Conservation (phyloP, 2,329 filamentous ascomycete genomes). For the Teratosphaeria viscida region DNA sequence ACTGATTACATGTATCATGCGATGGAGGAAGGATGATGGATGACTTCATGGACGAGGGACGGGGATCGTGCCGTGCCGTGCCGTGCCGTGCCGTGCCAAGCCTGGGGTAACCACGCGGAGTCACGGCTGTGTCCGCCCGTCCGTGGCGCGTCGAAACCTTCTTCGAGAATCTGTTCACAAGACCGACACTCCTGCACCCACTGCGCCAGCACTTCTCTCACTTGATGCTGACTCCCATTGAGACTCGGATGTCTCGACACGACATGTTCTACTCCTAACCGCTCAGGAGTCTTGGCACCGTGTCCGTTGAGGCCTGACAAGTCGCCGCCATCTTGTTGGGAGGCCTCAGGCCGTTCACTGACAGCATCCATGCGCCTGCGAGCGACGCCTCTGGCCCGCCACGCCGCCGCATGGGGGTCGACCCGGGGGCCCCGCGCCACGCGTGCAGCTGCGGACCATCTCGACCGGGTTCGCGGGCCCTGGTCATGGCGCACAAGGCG, state of each 20-base stretch:
- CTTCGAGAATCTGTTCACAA: neutral
- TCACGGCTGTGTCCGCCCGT: neutral
- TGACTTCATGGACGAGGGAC: neutral
- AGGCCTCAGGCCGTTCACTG: neutral
- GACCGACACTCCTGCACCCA: too few species aligned
- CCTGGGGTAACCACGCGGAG: neutral
- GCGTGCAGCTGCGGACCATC: neutral
- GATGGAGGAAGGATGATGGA: too few species aligned
- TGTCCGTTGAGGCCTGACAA: neutral
- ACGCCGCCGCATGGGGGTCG: neutral
- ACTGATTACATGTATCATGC: too few species aligned
- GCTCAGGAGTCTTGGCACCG: neutral
- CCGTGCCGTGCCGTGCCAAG: neutral
- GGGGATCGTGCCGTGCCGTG: neutral
- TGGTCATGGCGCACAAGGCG: neutral
- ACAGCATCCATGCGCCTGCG: neutral
- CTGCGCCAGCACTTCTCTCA: neutral
- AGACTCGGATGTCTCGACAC: neutral
- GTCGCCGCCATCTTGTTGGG: neutral
- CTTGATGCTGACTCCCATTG: neutral
- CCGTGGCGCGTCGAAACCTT: neutral
- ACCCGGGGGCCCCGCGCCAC: neutral
- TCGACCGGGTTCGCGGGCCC: neutral
- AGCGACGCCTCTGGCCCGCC: neutral
- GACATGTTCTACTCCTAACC: neutral